A percentile compares a stretch with the other conserved stretches of the same genome.
These are phyloP conservation scores for Maudiozyma barnettii DNA, from an alignment of 805 yeast species.

Conservation along the genomic window DNA sequence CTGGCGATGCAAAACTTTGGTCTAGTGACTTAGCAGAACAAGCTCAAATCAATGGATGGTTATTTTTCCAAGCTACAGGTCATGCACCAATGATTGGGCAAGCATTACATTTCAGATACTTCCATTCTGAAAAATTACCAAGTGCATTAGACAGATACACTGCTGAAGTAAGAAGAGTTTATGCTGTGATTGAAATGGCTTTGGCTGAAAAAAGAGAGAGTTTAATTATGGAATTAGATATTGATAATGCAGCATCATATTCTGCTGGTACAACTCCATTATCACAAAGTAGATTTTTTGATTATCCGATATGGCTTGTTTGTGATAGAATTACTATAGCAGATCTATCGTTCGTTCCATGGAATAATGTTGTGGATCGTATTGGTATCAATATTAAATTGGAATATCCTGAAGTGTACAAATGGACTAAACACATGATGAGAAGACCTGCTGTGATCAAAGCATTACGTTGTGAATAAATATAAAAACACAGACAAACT, in stretches of 20 bases:
- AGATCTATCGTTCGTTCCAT: conserved; percentile 86
- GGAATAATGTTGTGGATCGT: conserved; percentile 93
- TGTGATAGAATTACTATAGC: conserved; percentile 80
- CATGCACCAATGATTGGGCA: conserved; percentile 99
- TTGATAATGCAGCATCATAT: conserved; percentile 79
- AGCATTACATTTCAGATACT: conserved; percentile 86
- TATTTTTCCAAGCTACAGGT: conserved; percentile 91
- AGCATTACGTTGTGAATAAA: conserved; percentile 65
- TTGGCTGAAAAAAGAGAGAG: conserved; percentile 88
- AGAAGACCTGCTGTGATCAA: conserved; percentile 84
- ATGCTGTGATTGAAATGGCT: conserved; percentile 92
- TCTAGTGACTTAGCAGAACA: conserved; percentile 70
- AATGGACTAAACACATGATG: conserved; percentile 95
- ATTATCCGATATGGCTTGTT: conserved; percentile 91
- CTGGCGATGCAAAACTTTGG: conserved; percentile 63
- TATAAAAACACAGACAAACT: not conserved
- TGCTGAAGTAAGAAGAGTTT: conserved; percentile 86
- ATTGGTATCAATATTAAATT: conserved; percentile 79
- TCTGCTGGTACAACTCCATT: conserved; percentile 82
- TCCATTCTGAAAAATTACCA: conserved; percentile 77
- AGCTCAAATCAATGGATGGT: conserved; percentile 78
- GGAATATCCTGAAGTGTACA: conserved; percentile 91
- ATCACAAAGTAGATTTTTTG: conserved; percentile 77
- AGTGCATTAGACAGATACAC: conserved; percentile 85
- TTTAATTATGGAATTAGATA: conserved; percentile 77